Evolutionary conservation across 768 basidiomycete species (phyloP).

Genomic region (Mycena leptocephala): DNA sequence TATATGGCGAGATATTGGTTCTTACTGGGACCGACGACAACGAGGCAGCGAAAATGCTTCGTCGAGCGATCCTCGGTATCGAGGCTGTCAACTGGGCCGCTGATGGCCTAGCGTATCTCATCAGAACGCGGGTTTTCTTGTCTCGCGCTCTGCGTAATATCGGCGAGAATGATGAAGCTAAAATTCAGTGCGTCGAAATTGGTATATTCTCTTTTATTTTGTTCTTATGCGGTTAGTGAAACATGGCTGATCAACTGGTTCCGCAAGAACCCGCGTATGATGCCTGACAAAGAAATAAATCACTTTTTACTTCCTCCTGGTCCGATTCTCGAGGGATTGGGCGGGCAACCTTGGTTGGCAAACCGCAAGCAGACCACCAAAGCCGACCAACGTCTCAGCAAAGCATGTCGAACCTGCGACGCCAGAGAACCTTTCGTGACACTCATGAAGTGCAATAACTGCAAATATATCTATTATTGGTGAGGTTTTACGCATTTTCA

Average conservation of each 20-base stretch:
- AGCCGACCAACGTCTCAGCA: slow-evolving; percentile 30
- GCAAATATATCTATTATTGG: slow-evolving; percentile 45
- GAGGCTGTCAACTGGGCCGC: not conserved
- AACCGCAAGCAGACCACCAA: slow-evolving; percentile 29
- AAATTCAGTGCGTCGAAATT: slow-evolving; percentile 26
- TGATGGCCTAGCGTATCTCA: not conserved
- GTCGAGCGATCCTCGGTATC: slow-evolving; percentile 19
- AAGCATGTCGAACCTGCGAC: slow-evolving; percentile 36
- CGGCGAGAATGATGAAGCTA: slow-evolving; percentile 24
- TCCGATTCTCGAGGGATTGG: slow-evolving; percentile 36
- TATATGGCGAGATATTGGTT: slow-evolving; percentile 20
- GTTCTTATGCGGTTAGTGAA: slow-evolving; percentile 12
- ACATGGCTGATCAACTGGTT: slow-evolving; percentile 38
- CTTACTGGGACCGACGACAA: not conserved
- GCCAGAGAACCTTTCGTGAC: slow-evolving; percentile 32
- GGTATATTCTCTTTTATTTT: not conserved
- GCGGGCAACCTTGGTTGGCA: slow-evolving; percentile 37
- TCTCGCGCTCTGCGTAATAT: slow-evolving; percentile 28
- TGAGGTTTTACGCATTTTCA: not conserved
- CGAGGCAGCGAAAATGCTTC: slow-evolving; percentile 11
- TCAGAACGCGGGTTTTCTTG: not conserved
- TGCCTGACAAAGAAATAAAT: not conserved
- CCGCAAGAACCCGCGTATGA: slow-evolving; percentile 34
- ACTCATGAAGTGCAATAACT: slow-evolving; percentile 37
- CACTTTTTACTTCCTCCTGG: slow-evolving; percentile 19